phyloP scores from a whole-genome alignment of 2,329 filamentous ascomycete species.

The Fusarium newnesense region DNA sequence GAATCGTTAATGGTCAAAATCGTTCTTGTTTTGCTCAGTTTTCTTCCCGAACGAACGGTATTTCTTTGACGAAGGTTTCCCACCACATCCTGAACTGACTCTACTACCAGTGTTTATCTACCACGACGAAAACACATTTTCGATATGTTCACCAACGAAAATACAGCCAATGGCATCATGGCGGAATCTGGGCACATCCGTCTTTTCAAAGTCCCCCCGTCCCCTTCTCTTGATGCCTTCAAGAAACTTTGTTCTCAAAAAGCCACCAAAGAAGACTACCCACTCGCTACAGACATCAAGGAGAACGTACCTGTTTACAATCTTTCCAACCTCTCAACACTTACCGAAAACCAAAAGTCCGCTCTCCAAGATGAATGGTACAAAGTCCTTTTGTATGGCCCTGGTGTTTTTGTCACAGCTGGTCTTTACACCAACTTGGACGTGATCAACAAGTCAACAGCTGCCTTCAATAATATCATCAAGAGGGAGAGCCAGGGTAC shows the following conservation, averaged over 20 bases:
- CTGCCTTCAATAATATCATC: slow-evolving; percentile 61
- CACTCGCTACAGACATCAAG: slow-evolving; percentile 56
- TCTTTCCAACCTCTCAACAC: slow-evolving; percentile 49
- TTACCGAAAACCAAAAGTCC: slow-evolving; percentile 37
- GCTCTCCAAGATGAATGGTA: slow-evolving; percentile 70
- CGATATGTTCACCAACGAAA: slow-evolving; percentile 9
- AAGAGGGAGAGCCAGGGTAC: slow-evolving; percentile 50
- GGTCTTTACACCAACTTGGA: slow-evolving; percentile 57
- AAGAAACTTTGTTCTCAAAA: slow-evolving; percentile 56
- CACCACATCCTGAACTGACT: background rate
- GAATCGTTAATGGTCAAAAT: background rate
- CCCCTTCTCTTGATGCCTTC: slow-evolving; percentile 56
- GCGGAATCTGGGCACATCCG: slow-evolving; percentile 25
- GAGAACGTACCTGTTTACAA: slow-evolving; percentile 68
- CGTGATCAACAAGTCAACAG: slow-evolving; percentile 59
- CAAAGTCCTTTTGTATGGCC: slow-evolving; percentile 64
- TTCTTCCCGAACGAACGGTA: slow-evolving; percentile 8
- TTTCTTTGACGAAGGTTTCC: background rate
- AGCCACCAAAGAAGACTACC: slow-evolving; percentile 54
- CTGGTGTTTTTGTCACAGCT: slow-evolving; percentile 69
- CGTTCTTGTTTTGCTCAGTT: background rate
- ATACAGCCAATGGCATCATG: background rate
- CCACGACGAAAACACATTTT: background rate
- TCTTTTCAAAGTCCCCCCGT: slow-evolving; percentile 38
- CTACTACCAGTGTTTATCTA: background rate